Evolutionary conservation across 2,329 filamentous ascomycete species (phyloP).

Genomic region (Apiospora marii): DNA sequence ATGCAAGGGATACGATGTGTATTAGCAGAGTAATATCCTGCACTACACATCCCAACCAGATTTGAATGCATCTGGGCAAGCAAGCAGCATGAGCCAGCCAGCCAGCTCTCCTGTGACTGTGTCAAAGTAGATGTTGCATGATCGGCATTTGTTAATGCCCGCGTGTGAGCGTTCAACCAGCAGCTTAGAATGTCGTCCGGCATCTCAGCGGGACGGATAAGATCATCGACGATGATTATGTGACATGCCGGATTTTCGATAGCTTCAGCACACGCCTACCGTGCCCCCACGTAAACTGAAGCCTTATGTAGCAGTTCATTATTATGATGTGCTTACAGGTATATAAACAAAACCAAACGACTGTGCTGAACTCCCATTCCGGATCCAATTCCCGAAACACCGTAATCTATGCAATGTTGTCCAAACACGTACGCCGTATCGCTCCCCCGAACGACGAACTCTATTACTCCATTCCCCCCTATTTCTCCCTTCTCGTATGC

Average conservation of each 20-base stretch:
- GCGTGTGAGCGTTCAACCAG: too few species aligned
- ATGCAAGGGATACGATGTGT: too few species aligned
- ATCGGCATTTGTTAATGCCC: too few species aligned
- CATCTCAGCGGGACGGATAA: background rate
- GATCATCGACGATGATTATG: background rate
- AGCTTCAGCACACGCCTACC: too few species aligned
- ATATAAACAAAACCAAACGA: background rate
- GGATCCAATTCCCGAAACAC: background rate
- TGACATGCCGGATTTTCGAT: background rate
- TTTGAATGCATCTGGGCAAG: too few species aligned
- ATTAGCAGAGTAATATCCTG: too few species aligned
- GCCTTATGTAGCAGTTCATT: background rate
- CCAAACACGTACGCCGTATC: background rate
- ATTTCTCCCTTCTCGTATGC: background rate
- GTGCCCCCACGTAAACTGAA: background rate
- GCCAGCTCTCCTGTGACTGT: too few species aligned
- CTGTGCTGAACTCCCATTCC: background rate
- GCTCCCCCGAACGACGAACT: background rate
- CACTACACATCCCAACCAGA: too few species aligned
- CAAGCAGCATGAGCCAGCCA: too few species aligned
- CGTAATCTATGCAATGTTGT: conserved; percentile 6
- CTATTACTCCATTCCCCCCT: background rate
- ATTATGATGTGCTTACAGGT: background rate
- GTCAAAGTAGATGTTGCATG: too few species aligned
- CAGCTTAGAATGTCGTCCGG: too few species aligned